Evolutionary conservation across 2,329 filamentous ascomycete genomes (phyloP).

Genomic region (Aspergillus arachidicola): DNA sequence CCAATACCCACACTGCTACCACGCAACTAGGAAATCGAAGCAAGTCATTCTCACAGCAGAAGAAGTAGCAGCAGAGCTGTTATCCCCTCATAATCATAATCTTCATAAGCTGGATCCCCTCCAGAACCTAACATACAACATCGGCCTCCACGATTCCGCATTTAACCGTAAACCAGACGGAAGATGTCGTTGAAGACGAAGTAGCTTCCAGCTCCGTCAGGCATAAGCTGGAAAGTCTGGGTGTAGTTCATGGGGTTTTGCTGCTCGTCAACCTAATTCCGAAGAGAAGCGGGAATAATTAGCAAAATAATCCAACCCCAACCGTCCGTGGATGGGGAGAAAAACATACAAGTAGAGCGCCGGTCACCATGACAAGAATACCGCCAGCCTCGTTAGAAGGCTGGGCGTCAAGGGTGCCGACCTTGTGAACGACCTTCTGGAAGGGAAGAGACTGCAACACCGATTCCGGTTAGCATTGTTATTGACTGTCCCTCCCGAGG

Average conservation of each 20-base stretch:
- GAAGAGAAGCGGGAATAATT: neutral
- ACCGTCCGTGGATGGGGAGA: neutral
- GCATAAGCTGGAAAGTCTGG: conserved; percentile 83
- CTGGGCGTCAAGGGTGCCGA: conserved; percentile 80
- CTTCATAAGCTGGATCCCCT: conserved; percentile 14
- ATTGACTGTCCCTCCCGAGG: neutral
- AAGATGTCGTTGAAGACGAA: conserved; percentile 95
- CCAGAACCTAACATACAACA: neutral
- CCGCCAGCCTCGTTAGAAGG: conserved; percentile 68
- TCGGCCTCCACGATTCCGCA: neutral
- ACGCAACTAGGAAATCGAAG: neutral
- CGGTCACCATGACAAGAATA: conserved; percentile 86
- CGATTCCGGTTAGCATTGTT: conserved; percentile 4
- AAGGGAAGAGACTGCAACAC: conserved; percentile 71
- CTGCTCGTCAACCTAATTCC: conserved; percentile 75
- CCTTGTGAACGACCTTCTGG: conserved; percentile 75
- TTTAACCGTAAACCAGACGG: conserved; percentile 70
- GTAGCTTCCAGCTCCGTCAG: conserved; percentile 68
- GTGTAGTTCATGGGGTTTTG: conserved; percentile 87
- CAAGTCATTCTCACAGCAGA: neutral
- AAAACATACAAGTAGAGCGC: conserved; percentile 73
- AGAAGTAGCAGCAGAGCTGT: neutral
- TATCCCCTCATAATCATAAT: conserved; percentile 19
- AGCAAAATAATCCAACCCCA: neutral
- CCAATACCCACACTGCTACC: neutral